These are phyloP conservation scores for Acorus calamus DNA, from an alignment of 106 monocot species.

Conservation along the genomic window DNA sequence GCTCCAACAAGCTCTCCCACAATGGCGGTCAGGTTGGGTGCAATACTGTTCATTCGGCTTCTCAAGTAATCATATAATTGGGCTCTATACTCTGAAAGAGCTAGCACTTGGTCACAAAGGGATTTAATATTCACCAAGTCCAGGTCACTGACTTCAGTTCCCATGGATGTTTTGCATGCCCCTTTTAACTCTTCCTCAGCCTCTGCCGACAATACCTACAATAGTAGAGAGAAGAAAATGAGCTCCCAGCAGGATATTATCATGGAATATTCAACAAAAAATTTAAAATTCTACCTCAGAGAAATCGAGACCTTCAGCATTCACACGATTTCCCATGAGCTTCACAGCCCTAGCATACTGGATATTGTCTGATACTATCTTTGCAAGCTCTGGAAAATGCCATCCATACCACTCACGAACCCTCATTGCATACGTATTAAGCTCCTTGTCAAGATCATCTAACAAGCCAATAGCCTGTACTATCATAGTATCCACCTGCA, in stretches of 20 bases:
- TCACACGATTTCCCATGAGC: constrained; percentile 77
- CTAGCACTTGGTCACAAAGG: too few species aligned
- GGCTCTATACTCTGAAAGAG: too few species aligned
- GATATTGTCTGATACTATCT: constrained; percentile 82
- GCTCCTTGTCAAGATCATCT: constrained; percentile 93
- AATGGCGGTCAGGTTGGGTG: too few species aligned
- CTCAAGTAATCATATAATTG: too few species aligned
- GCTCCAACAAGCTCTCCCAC: too few species aligned
- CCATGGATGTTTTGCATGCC: too few species aligned
- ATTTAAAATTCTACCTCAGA: constrained; percentile 45
- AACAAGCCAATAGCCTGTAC: constrained; percentile 90
- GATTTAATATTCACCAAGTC: too few species aligned
- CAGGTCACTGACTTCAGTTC: too few species aligned
- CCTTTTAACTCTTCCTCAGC: neutral
- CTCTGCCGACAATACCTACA: too few species aligned
- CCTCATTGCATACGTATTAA: constrained; percentile 97
- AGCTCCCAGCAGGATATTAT: neutral
- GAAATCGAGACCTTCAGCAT: constrained; percentile 81
- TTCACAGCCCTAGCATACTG: constrained; percentile 83
- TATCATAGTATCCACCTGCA: constrained; percentile 93
- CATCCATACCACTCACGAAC: constrained; percentile 99
- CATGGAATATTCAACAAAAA: neutral
- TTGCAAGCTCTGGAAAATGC: constrained; percentile 96
- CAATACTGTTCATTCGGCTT: too few species aligned
- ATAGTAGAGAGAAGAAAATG: too few species aligned